Base-by-base conservation (phyloP, 2,329 filamentous ascomycete genomes). In the Hypomyces rosellus region DNA sequence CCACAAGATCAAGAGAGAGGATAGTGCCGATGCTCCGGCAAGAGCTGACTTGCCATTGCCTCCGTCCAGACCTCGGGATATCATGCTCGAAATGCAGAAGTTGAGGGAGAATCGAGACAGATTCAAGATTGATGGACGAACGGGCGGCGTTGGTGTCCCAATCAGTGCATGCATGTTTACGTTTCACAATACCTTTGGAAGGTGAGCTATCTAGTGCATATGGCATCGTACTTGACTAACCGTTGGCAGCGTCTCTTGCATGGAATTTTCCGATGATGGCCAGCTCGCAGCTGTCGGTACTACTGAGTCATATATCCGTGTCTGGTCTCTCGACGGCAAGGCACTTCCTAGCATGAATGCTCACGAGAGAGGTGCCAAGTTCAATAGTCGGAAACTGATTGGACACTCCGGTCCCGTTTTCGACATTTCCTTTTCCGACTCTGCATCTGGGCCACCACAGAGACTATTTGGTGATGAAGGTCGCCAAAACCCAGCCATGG, bases 101-200 rank as follows among this genome's bases (percentile, higher is more conserved):
- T 83, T 97, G 9, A 88, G 89, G 57, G 93, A 99, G 67, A 89
- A 95, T 62, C 84, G 93, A 18, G 92, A 97, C 62, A 81, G 92
- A 15, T 95, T 96, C 66, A 86, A 83, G 63, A 92, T 97, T 51
- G 88, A 95, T 53, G 82, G 85, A 16, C 82, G 87, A 34, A 92
- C 88, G 12, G 88, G 89, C 14, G 92, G 91, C 8, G 80, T 91
- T 46, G 89, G 91, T 13, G 82, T 89, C 49, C 84, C 85, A 22
- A 77, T 96, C 53, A 95, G 90, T 61, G 85, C 95, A 20, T 93
- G 89, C 74, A 97, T 97, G 88, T 96, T 95, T 66, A 99, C 93
- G 1, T 96, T 97, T 63, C 93, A 99, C 74, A 99, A 99, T 68
- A 95, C 89, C 0, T 85, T 90, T 55, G 90, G 95, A 68, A 87